Evolutionary conservation across 140 eudicot genomes (phyloP).

Genomic region (Erigeron philadelphicus): DNA sequence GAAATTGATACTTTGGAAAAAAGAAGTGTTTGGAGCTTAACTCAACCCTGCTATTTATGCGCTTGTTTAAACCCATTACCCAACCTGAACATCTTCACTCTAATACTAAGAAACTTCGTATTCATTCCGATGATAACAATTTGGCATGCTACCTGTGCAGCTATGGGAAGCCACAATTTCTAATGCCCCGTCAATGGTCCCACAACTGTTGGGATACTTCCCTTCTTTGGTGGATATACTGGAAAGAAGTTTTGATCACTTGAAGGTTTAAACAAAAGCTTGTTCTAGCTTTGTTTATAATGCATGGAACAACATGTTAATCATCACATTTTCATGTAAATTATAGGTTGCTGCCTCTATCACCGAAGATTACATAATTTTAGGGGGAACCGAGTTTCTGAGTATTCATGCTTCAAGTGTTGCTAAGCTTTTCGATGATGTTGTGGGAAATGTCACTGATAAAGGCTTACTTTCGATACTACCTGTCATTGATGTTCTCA

Average conservation of each 20-base stretch:
- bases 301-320: constrained; percentile 1
- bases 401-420: constrained; percentile 71
- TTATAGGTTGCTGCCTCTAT: constrained; percentile 79
- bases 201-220: constrained; percentile 62
- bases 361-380: constrained; percentile 65
- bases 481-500: constrained; percentile 69
- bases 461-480: constrained; percentile 82
- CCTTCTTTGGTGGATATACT: constrained; percentile 81
- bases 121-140: constrained; percentile 5
- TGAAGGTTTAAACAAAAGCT: constrained; percentile 44
- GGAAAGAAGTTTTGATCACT: constrained; percentile 82
- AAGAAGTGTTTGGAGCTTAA: constrained; percentile 13
- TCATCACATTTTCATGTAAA: constrained; percentile 15
- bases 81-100: constrained; percentile 1
- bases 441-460: constrained; percentile 80
- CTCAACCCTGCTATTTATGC: background rate
- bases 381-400: constrained; percentile 82
- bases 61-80: background rate
- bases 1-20: background rate
- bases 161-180: constrained; percentile 92
- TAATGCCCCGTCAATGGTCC: constrained; percentile 76
- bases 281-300: background rate
- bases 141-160: constrained; percentile 43
- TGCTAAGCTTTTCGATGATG: constrained; percentile 67
- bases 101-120: background rate